Conservation (phyloP, 768 basidiomycete species). For the Mycena pura region DNA sequence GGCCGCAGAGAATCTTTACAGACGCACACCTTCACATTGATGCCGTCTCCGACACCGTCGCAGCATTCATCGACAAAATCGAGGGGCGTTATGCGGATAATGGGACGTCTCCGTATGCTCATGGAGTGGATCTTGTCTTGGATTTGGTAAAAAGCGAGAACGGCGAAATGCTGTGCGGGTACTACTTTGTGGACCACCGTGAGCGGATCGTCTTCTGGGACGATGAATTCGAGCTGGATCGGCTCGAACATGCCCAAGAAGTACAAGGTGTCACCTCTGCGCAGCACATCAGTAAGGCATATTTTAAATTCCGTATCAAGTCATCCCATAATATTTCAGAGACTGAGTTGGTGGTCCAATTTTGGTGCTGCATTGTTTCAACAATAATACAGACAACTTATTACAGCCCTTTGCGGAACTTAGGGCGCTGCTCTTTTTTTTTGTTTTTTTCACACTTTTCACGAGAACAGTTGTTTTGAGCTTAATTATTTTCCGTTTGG, state of each 20-base stretch:
- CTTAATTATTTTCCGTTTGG: too few relatives aligned
- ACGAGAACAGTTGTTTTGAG: too few relatives aligned
- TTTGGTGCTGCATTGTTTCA: background rate
- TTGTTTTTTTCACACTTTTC: too few relatives aligned
- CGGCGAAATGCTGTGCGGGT: background rate
- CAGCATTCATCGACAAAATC: background rate
- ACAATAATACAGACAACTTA: background rate
- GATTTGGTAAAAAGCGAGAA: background rate
- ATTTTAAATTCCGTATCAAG: background rate
- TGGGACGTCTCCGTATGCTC: background rate
- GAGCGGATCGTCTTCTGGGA: slow-evolving; percentile 3
- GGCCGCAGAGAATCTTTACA: background rate
- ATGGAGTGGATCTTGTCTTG: background rate
- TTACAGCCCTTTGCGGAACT: too few relatives aligned
- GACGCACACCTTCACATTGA: background rate
- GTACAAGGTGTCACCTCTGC: background rate
- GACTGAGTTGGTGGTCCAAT: background rate
- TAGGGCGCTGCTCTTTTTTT: too few relatives aligned
- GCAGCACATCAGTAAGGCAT: slow-evolving; percentile 1
- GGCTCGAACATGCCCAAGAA: background rate
- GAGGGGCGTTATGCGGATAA: background rate
- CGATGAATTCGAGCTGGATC: slow-evolving; percentile 1
- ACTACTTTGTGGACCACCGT: background rate
- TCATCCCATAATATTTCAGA: background rate
- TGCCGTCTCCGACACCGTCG: background rate